A percentile compares a stretch with the other conserved stretches of the same genome.
These are phyloP conservation scores for Zymoseptoria crescenta DNA, from an alignment of 2,329 filamentous ascomycete genomes.

Conservation along the genomic window DNA sequence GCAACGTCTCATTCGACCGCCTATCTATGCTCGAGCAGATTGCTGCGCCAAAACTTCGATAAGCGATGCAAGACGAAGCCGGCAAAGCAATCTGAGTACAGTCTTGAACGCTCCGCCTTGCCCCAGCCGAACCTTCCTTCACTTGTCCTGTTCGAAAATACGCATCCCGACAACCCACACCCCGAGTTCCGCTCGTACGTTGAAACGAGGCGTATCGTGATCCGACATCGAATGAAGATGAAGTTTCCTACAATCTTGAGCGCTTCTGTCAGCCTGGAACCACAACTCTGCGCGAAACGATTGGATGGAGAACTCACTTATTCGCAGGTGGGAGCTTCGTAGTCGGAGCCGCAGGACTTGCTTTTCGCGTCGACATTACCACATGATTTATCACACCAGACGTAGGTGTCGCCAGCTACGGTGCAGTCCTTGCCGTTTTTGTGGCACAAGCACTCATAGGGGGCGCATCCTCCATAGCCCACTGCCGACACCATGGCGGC, in stretches of 20 bases:
- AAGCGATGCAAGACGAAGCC: neutral
- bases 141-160: neutral
- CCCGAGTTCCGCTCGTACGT: no score
- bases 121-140: neutral
- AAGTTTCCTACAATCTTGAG: neutral
- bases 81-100: neutral
- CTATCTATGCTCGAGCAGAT: neutral
- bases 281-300: neutral
- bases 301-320: neutral
- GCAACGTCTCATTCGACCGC: neutral
- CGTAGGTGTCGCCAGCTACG: neutral
- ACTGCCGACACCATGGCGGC: neutral
- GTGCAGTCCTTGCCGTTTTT: neutral
- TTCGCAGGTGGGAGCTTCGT: no score
- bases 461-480: neutral
- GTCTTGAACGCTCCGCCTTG: neutral
- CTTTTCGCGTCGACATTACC: no score
- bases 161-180: no score
- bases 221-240: neutral
- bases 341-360: no score
- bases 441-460: neutral
- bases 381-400: neutral
- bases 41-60: neutral
- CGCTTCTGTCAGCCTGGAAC: neutral
- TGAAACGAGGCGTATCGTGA: neutral